phyloP scores from a whole-genome alignment of 306 rosid genomes.

The Carpinus fangiana region DNA sequence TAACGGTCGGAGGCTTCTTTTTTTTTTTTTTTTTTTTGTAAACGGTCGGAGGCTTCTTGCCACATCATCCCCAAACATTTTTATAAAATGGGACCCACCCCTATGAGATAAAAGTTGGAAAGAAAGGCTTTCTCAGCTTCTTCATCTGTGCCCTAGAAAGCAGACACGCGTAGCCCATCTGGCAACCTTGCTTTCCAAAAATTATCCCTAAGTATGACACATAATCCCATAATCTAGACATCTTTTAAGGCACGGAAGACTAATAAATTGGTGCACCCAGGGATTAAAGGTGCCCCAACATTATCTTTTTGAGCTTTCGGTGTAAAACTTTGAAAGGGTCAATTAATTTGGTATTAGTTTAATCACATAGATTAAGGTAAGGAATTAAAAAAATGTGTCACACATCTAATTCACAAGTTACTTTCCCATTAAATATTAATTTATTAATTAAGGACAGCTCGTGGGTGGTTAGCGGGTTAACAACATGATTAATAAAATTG shows the following conservation, averaged over 20 bases:
- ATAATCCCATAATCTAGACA: neutral
- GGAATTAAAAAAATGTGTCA: constrained; percentile 1
- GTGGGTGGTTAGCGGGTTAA: constrained; percentile 35
- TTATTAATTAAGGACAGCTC: constrained; percentile 35
- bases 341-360: neutral
- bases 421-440: constrained; percentile 23
- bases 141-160: neutral
- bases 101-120: constrained; percentile 11
- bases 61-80: constrained; percentile 33
- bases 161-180: constrained; percentile 23
- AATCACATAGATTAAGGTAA: neutral
- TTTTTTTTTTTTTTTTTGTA: no score
- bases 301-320: constrained; percentile 17
- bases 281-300: constrained; percentile 5
- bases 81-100: neutral
- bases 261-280: constrained; percentile 13
- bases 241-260: neutral
- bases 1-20: no score
- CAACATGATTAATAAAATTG: neutral
- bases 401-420: constrained; percentile 21
- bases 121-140: neutral
- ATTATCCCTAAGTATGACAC: constrained; percentile 12
- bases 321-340: constrained; percentile 14
- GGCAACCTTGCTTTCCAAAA: neutral
- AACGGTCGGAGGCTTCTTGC: neutral